Evolutionary conservation across 169 alveolate species (phyloP).

Genomic region (Plasmodium gonderi): DNA sequence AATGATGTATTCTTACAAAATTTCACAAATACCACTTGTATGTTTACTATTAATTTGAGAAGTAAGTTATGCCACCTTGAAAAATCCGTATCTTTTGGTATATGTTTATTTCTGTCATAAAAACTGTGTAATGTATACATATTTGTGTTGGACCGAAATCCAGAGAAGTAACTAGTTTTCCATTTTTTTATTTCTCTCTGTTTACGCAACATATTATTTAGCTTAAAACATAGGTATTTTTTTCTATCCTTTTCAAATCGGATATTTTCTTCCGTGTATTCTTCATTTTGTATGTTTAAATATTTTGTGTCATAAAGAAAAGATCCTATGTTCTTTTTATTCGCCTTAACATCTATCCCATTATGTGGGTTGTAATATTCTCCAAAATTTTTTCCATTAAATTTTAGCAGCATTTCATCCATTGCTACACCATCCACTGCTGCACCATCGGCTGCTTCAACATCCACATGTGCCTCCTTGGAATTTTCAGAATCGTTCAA

Average conservation of each 20-base stretch:
- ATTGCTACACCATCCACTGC: background rate
- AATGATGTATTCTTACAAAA: constrained; percentile 70
- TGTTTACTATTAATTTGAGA: constrained; percentile 26
- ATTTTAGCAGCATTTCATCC: background rate
- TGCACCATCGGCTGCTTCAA: background rate
- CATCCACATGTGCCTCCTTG: too few relatives aligned
- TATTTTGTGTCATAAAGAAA: constrained; percentile 22
- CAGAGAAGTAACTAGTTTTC: constrained; percentile 17
- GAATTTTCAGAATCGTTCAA: background rate
- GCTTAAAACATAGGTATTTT: constrained; percentile 3
- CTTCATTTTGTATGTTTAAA: background rate
- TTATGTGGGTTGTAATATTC: background rate
- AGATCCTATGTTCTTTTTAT: background rate
- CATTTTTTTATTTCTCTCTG: background rate
- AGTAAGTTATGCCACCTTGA: constrained; percentile 23
- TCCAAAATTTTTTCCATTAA: background rate
- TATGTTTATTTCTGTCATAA: constrained; percentile 51
- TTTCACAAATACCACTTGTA: constrained; percentile 24
- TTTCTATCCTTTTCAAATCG: background rate
- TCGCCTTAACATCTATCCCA: background rate
- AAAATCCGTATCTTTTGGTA: constrained; percentile 6
- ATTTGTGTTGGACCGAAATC: constrained; percentile 1
- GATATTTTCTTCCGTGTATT: background rate
- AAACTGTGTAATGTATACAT: constrained; percentile 39
- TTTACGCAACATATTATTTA: constrained; percentile 5